These are phyloP conservation scores for Jamesozyma rosinii DNA, from an alignment of 805 yeast genomes.

Conservation along the genomic window DNA sequence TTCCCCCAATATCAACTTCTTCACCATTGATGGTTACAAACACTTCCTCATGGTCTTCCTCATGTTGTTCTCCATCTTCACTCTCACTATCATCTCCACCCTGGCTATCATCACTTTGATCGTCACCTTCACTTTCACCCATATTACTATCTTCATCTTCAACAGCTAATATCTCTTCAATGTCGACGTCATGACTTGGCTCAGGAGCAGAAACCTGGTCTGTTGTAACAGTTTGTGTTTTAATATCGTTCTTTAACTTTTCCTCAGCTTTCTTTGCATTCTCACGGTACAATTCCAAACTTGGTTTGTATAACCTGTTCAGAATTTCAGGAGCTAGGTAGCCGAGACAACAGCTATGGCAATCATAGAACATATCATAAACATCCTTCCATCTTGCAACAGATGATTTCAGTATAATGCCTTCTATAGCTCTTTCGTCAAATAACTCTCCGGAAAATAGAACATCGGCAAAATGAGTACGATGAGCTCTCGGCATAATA, in stretches of 20 bases:
- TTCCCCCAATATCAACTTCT: conserved; percentile 76
- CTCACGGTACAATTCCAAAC: conserved; percentile 32
- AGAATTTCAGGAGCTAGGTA: conserved; percentile 38
- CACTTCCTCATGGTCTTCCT: conserved; percentile 40
- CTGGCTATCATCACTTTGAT: too few species aligned
- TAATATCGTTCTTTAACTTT: conserved; percentile 15
- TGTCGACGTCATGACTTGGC: not conserved
- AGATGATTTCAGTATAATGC: conserved; percentile 38
- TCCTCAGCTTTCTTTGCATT: conserved; percentile 26
- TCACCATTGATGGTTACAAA: conserved; percentile 67
- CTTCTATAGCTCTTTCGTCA: conserved; percentile 27
- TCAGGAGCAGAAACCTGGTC: not conserved
- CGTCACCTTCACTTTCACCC: too few species aligned
- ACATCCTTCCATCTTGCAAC: conserved; percentile 62
- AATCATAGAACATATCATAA: conserved; percentile 42
- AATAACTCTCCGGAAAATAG: conserved; percentile 26
- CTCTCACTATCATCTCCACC: conserved; percentile 21
- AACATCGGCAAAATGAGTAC: conserved; percentile 24
- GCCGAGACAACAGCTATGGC: conserved; percentile 29
- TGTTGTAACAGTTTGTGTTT: conserved; percentile 6
- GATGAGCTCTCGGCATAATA: conserved; percentile 19
- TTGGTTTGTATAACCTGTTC: conserved; percentile 40
- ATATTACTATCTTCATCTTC: not conserved
- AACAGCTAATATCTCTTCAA: not conserved
- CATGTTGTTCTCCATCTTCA: conserved; percentile 15